A percentile compares a stretch with the other conserved stretches of the same genome.
These are phyloP conservation scores for Arabidopsis arenosa DNA, from an alignment of 345 rosid genomes.

Conservation along the genomic window DNA sequence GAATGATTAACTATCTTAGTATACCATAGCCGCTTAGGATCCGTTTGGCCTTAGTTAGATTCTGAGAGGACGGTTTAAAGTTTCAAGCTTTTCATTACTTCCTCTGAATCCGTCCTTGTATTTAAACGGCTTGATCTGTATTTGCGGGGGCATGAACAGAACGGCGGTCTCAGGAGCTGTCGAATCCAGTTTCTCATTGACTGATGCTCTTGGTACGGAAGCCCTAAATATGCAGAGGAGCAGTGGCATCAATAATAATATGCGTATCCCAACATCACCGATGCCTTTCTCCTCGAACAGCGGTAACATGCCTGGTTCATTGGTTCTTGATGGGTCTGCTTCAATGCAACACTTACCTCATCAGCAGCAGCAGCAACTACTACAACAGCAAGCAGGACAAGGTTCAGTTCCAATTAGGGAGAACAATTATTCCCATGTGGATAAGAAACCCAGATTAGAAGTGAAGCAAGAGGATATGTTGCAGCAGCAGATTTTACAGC, in stretches of 20 bases:
- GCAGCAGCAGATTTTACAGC: slow-evolving; percentile 81
- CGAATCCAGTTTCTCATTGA: slow-evolving; percentile 32
- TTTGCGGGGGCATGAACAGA: slow-evolving; percentile 37
- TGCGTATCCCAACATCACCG: slow-evolving; percentile 44
- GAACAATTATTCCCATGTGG: slow-evolving; percentile 37
- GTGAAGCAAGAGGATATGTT: slow-evolving; percentile 86
- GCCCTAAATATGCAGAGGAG: slow-evolving; percentile 41
- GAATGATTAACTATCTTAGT: background rate
- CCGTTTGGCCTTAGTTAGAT: slow-evolving; percentile 5
- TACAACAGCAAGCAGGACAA: slow-evolving; percentile 33
- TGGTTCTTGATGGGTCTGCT: slow-evolving; percentile 44
- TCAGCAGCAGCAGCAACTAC: slow-evolving; percentile 30
- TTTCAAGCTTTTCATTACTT: background rate
- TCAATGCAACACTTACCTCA: slow-evolving; percentile 35
- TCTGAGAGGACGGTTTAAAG: slow-evolving; percentile 18
- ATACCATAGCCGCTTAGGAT: slow-evolving; percentile 17
- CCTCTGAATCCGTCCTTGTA: slow-evolving; percentile 5
- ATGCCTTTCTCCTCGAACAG: slow-evolving; percentile 41
- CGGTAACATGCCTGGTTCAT: slow-evolving; percentile 35
- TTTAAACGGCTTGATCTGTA: slow-evolving; percentile 10
- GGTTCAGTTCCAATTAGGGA: slow-evolving; percentile 39
- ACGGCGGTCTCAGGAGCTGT: slow-evolving; percentile 13
- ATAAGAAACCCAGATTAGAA: slow-evolving; percentile 85
- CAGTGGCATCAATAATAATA: slow-evolving; percentile 29
- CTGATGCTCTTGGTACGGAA: slow-evolving; percentile 26